Evolutionary conservation across 805 yeast species (phyloP), one percentile per base, ranked within the genome.

Genomic region (Candida andamanensis): DNA sequence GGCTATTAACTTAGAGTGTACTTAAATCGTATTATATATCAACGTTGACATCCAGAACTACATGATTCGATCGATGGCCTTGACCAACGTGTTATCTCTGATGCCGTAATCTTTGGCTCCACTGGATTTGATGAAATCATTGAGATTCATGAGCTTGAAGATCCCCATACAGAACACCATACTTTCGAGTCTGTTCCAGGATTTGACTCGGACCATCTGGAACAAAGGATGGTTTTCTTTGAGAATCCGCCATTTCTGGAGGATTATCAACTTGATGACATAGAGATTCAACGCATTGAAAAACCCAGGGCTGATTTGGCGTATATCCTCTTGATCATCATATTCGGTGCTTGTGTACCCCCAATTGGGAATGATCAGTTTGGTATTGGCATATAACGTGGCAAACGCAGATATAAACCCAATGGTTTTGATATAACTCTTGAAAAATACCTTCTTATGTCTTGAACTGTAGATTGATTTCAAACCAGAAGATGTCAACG

Each of bases 161-260:
- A 59, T 45, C 4, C 67, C 64, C 23, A 47, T 46, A 35, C 64
- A 54, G 58, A 61, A 56, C 11, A 58, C 30, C 9, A 49, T 33
- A 2, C 60, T 43, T 42, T 64, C 69, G 17, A 60, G 26, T 15
- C 48, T 41, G 24, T 46, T 49, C 67, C 69, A 63, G 9, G 52
- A 45, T 12, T 41, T 46, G 13, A 52, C 33, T 17, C 45, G 49
- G 18, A 61, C 35, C 13, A 37, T 10, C 20, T 42, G 49, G 40
- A 63, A 57, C 37, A 45, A 41, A 1, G 65, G 66, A 37, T 59
- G 65, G 45, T 58, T 56, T 15, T 59, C 67, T 42, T 63, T 63
- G 20, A 50, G 35, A 20, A 60, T 60, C 24, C 71, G 49, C 71
- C 71, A 64, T 40, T 63, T 63, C 8, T 64, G 59, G 18, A 64